Percentiles rank a stretch among this genome's conserved stretches.
These are phyloP conservation scores for Termitomyces sp. DNA, from an alignment of 768 basidiomycete genomes.

Conservation along the genomic window DNA sequence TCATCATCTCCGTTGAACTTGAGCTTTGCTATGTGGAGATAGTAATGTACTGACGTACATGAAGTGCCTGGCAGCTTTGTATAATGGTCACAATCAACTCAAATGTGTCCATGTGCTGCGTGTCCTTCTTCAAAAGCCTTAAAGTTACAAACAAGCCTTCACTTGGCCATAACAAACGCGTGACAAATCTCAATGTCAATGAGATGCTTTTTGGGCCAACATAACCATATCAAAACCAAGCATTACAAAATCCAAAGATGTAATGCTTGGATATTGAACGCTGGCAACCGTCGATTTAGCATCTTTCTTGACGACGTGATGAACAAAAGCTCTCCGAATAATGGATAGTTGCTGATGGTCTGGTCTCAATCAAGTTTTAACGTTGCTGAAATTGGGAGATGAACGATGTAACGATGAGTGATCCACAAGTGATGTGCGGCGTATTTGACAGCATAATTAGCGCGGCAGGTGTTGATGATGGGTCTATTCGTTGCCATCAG, in stretches of 20 bases:
- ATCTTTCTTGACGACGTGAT: background rate
- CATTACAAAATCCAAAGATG: background rate
- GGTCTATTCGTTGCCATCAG: slow-evolving; percentile 18
- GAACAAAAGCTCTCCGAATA: background rate
- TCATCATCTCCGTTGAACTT: background rate
- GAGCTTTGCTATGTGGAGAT: background rate
- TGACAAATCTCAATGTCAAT: background rate
- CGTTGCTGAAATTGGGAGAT: background rate
- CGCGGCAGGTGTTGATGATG: background rate
- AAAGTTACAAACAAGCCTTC: background rate
- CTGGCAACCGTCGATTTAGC: background rate
- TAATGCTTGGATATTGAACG: background rate
- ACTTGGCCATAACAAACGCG: background rate
- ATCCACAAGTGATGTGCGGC: background rate
- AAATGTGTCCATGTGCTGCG: too few relatives aligned
- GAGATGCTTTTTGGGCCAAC: background rate
- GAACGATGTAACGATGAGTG: background rate
- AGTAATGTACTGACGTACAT: background rate
- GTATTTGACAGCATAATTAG: background rate
- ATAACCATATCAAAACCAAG: background rate
- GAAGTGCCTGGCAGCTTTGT: background rate
- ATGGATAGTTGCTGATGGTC: too few relatives aligned
- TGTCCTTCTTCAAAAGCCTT: background rate
- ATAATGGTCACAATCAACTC: background rate
- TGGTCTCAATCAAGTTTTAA: background rate